phyloP scores from a whole-genome alignment of 257 asterid species.

The Mitragyna speciosa region DNA sequence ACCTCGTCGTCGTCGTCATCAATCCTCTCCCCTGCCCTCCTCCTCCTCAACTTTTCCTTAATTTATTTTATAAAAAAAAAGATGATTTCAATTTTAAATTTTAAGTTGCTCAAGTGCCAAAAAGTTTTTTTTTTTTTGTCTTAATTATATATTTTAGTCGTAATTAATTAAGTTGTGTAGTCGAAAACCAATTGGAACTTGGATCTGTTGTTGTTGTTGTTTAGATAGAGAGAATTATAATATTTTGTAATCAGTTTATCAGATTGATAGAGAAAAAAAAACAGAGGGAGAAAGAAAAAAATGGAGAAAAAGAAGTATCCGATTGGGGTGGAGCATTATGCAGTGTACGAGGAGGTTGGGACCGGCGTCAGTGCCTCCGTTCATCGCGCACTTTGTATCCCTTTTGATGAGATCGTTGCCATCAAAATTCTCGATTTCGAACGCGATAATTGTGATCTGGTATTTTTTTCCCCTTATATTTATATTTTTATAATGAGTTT shows the following conservation, averaged over 20 bases:
- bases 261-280: too few species aligned
- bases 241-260: too few species aligned
- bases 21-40: not conserved
- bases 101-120: constrained; percentile 13
- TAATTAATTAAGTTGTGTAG: not conserved
- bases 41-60: not conserved
- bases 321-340: constrained; percentile 82
- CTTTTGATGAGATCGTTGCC: constrained; percentile 74
- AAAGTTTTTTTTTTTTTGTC: constrained; percentile 9
- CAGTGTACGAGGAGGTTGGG: constrained; percentile 80
- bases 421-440: constrained; percentile 90
- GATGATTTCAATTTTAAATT: not conserved
- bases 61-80: too few species aligned
- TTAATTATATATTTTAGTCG: not conserved
- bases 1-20: constrained; percentile 16
- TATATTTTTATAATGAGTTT: not conserved
- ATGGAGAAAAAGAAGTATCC: constrained; percentile 90
- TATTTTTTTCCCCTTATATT: constrained; percentile 16
- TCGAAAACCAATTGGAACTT: constrained; percentile 1
- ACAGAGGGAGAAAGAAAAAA: too few species aligned
- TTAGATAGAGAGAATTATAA: constrained; percentile 3
- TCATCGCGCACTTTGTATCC: constrained; percentile 73
- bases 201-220: constrained; percentile 36
- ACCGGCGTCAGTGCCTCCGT: constrained; percentile 93
- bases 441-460: constrained; percentile 88